Conservation (phyloP, 2,329 filamentous ascomycete genomes). For the Thelonectria discophora region DNA sequence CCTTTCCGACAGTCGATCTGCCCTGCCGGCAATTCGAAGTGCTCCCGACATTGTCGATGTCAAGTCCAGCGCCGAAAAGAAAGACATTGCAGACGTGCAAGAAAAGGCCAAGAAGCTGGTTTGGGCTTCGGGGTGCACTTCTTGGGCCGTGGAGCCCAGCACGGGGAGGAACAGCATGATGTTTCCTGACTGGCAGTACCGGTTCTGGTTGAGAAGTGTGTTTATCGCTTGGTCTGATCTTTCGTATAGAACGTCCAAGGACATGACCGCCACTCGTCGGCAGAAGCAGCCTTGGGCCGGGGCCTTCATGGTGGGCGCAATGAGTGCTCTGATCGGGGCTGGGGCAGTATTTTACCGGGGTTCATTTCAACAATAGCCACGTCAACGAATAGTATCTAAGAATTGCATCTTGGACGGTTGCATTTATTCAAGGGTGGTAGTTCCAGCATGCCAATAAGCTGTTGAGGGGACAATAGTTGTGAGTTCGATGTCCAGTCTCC, state of each 20-base stretch:
- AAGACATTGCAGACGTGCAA: conserved; percentile 49
- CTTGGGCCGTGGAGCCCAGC: conserved; percentile 59
- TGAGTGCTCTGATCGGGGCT: conserved; percentile 1
- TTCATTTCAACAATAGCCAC: neutral
- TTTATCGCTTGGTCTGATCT: conserved; percentile 54
- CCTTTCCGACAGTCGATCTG: conserved; percentile 11
- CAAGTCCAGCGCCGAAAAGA: conserved; percentile 44
- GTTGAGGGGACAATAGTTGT: too few species aligned
- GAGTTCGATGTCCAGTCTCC: too few species aligned
- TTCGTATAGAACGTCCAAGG: conserved; percentile 17
- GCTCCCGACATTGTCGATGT: conserved; percentile 40
- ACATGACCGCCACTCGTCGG: neutral
- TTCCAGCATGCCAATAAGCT: too few species aligned
- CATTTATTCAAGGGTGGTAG: too few species aligned
- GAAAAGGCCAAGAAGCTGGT: conserved; percentile 53
- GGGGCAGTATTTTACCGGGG: conserved; percentile 11
- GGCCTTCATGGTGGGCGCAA: neutral
- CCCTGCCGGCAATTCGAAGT: neutral
- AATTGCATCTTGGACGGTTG: too few species aligned
- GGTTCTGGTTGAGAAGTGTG: conserved; percentile 58
- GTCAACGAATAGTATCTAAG: too few species aligned
- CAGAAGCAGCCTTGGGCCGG: neutral
- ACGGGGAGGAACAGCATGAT: conserved; percentile 60
- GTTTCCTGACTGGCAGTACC: conserved; percentile 61
- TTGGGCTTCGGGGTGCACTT: conserved; percentile 59